Base-by-base conservation (phyloP, 108 stramenopile species). In the Tribonema minus region DNA sequence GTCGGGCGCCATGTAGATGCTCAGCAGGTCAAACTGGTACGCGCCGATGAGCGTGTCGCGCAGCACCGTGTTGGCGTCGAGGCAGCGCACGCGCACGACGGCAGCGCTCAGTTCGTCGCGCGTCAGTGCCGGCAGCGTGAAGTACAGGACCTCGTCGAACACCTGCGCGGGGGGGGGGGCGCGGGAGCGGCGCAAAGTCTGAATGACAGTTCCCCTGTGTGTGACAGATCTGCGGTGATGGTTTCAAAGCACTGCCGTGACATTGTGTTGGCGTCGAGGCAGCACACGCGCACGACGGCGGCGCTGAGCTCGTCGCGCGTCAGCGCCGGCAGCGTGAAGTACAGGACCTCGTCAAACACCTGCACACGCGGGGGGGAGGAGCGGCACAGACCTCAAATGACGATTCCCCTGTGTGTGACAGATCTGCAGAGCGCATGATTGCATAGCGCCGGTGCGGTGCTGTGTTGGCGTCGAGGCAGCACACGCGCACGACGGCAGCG, bases 61-160 rank as follows among this genome's bases (percentile, higher is more conserved):
- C 31, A 35, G 59, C 4, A 77, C 59, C 9, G 67, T 67, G 37
- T 77, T 68, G 23, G 76, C 76, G 67, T 77, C 76, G n/a, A 68
- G 59, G 25, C 65, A 64, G 7, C 67, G 67, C 66, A 77, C 31
- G 29, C 59, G 46, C 29, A 77, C 67, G 23, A 66, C 66, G 30
- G 67, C 76, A 66, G 37, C 64, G 39, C 37, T 58, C 5, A 77
- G 67, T 46, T 77, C 41, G 1, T 77, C 76, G 34, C 66, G 67
- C 26, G 25, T 2, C 0, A 76, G 76, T 12, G 36, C 58, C 25
- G 35, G 65, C 9, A 68, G 34, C 66, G 67, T 68, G 37, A 76
- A 76, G 67, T 76, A 76, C 34, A 76, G 46, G 0, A 76, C 76
- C 58, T 76, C 76, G 58, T 67, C 76, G 67, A 76, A 76, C 1